A percentile compares a stretch with the other conserved stretches of the same genome.
These are phyloP conservation scores for Acanthamoeba polyphaga DNA, from an alignment of 208 protist genomes.

Conservation along the genomic window DNA sequence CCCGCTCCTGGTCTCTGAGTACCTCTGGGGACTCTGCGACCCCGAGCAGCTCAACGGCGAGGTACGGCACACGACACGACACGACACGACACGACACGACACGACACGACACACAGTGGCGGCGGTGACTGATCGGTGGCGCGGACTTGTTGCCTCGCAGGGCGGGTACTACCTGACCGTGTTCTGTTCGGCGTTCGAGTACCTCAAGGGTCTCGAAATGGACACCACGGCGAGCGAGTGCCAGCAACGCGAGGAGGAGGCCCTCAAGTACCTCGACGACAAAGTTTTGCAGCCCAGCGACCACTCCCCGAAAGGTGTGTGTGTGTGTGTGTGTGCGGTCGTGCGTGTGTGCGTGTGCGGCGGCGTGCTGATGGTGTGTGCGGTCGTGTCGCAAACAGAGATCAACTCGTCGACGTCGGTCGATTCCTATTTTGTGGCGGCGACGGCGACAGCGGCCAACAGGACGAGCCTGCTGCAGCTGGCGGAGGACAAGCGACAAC, in stretches of 20 bases:
- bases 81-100: too few species aligned
- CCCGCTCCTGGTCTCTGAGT: conserved; percentile 5
- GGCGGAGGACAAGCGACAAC: not conserved
- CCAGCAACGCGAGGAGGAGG: not conserved
- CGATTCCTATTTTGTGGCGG: not conserved
- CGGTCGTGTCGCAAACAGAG: not conserved
- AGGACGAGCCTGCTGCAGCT: not conserved
- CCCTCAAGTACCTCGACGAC: not conserved
- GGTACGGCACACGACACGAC: not conserved
- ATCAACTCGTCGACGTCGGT: conserved; percentile 37
- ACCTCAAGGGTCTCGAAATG: conserved; percentile 26
- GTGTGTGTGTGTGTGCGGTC: not conserved
- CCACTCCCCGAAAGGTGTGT: too few species aligned
- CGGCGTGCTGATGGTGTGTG: not conserved
- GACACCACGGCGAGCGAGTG: not conserved
- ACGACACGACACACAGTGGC: too few species aligned
- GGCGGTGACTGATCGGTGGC: too few species aligned
- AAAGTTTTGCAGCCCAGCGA: too few species aligned
- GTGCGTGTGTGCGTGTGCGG: not conserved
- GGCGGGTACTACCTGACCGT: conserved; percentile 71
- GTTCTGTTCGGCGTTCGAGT: conserved; percentile 53
- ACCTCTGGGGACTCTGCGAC: conserved; percentile 51
- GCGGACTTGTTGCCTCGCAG: not conserved
- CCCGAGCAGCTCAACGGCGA: conserved; percentile 63
- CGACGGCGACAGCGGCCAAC: not conserved